Conservation (phyloP, 768 basidiomycete genomes). For the Amyloporia xantha region DNA sequence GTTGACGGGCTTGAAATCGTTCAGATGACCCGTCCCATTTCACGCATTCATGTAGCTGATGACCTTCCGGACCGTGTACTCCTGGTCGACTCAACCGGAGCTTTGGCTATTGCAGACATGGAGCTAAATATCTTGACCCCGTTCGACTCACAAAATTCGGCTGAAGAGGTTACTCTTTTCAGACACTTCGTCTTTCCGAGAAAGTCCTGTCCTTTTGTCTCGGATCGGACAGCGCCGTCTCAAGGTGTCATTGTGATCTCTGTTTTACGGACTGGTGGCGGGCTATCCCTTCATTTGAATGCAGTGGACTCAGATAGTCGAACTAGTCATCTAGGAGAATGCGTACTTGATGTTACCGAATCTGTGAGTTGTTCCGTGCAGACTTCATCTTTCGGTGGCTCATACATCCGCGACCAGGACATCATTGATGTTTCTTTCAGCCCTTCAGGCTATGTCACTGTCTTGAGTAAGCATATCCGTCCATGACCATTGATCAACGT, state of each 20-base stretch:
- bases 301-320: slow-evolving; percentile 7
- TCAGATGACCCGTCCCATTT: slow-evolving; percentile 36
- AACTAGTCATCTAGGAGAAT: slow-evolving; percentile 7
- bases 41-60: slow-evolving; percentile 30
- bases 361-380: slow-evolving; percentile 7
- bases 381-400: slow-evolving; percentile 16
- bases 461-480: slow-evolving; percentile 22
- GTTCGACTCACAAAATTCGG: slow-evolving; percentile 4
- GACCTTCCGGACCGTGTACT: slow-evolving; percentile 23
- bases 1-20: not conserved
- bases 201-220: slow-evolving; percentile 14
- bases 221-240: slow-evolving; percentile 2
- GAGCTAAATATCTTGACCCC: slow-evolving; percentile 22
- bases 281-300: slow-evolving; percentile 5
- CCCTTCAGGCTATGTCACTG: slow-evolving; percentile 22
- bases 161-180: slow-evolving; percentile 11
- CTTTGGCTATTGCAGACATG: slow-evolving; percentile 25
- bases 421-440: slow-evolving; percentile 26
- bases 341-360: slow-evolving; percentile 8
- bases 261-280: slow-evolving; percentile 4
- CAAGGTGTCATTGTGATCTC: slow-evolving; percentile 13
- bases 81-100: slow-evolving; percentile 28
- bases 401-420: slow-evolving; percentile 23
- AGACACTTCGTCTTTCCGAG: slow-evolving; percentile 24
- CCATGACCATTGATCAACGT: not conserved